phyloP scores from a whole-genome alignment of 2,329 filamentous ascomycete genomes.

The Talaromyces sp. region DNA sequence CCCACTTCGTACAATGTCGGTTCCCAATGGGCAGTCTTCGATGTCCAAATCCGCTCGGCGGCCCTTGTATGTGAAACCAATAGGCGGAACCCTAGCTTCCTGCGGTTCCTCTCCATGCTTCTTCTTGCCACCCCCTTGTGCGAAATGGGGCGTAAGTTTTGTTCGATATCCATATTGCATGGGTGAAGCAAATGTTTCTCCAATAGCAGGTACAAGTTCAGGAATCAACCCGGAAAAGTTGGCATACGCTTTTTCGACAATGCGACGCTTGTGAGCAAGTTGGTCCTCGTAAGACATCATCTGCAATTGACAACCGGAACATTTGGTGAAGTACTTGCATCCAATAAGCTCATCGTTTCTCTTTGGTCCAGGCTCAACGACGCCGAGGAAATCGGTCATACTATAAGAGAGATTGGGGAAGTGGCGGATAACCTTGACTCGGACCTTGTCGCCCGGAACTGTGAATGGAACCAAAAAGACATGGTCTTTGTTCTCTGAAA shows the following conservation, averaged over 20 bases:
- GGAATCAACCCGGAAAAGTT: slow-evolving; percentile 86
- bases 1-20: slow-evolving; percentile 77
- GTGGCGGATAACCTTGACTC: slow-evolving; percentile 78
- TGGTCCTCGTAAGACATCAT: slow-evolving; percentile 91
- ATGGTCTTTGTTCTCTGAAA: slow-evolving; percentile 65
- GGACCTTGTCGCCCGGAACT: slow-evolving; percentile 79
- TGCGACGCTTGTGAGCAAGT: slow-evolving; percentile 77
- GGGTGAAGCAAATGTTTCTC: slow-evolving; percentile 86
- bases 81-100: slow-evolving; percentile 71
- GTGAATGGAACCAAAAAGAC: slow-evolving; percentile 88
- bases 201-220: slow-evolving; percentile 72
- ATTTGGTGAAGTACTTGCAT: slow-evolving; percentile 85
- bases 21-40: slow-evolving; percentile 95
- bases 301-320: slow-evolving; percentile 95
- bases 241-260: slow-evolving; percentile 87
- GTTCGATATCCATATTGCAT: slow-evolving; percentile 92
- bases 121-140: slow-evolving; percentile 63
- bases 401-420: slow-evolving; percentile 67
- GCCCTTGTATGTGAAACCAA: slow-evolving; percentile 92
- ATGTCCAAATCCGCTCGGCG: slow-evolving; percentile 82
- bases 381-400: slow-evolving; percentile 78
- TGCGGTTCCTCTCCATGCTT: slow-evolving; percentile 49
- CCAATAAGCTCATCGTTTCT: slow-evolving; percentile 76
- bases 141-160: slow-evolving; percentile 95
- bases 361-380: slow-evolving; percentile 71